Evolutionary conservation across 2,329 filamentous ascomycete genomes (phyloP).

Genomic region (Hymenoscyphus scutula): DNA sequence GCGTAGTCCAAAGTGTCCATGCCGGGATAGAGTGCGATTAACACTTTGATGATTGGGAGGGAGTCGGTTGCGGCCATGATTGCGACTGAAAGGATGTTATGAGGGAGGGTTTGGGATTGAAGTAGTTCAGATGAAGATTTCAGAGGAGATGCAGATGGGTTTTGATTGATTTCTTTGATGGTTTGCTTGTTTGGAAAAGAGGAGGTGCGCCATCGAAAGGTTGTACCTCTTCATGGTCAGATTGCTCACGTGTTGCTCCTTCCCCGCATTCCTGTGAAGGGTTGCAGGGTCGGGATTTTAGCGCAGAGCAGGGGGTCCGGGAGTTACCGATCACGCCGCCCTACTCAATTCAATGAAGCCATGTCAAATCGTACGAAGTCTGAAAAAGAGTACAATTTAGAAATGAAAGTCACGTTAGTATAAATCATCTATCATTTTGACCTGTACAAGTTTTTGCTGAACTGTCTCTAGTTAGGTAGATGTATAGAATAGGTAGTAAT

Average conservation of each 20-base stretch:
- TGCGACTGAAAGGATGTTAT: conserved; percentile 24
- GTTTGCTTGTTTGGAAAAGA: not conserved
- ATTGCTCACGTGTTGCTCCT: conserved; percentile 1
- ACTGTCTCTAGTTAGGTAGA: no score
- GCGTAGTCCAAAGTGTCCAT: conserved; percentile 57
- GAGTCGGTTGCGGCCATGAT: conserved; percentile 35
- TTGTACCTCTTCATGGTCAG: not conserved
- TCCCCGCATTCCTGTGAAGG: conserved; percentile 1
- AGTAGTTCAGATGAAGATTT: not conserved
- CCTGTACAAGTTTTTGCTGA: no score
- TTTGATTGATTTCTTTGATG: not conserved
- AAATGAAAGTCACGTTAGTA: no score
- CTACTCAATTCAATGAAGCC: no score
- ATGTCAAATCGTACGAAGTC: no score
- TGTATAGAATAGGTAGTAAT: no score
- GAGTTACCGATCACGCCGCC: no score
- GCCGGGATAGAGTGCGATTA: conserved; percentile 53
- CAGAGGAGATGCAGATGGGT: not conserved
- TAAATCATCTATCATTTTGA: no score
- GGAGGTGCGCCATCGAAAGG: not conserved
- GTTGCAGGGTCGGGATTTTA: no score
- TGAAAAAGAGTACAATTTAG: no score
- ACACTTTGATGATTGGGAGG: conserved; percentile 51
- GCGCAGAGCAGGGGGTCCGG: no score
- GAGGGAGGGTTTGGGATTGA: not conserved